Base-by-base conservation (phyloP, 352 stramenopile species). In the Chrysophaeum taylorii region DNA sequence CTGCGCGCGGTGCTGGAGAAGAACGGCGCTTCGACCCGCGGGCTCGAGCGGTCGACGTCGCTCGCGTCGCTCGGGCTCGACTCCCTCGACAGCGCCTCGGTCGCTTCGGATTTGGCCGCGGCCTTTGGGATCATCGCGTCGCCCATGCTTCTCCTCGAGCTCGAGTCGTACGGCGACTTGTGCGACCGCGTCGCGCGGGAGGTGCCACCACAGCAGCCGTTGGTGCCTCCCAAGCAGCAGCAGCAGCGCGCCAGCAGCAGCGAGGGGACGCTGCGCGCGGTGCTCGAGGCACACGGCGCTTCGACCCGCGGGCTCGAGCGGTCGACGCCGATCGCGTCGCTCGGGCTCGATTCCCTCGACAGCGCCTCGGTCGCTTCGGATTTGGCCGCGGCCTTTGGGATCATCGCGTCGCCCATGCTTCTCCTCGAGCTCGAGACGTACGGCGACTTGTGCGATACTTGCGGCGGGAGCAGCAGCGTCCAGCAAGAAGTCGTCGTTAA, bases 311-410 rank as follows among this genome's bases (percentile, higher is more conserved):
- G 39, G 12, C 12, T 45, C 39, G 39, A 45, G 12, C 39, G 39
- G n/a, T n/a, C 23, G 27, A 62, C 50, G 50, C 7, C 9, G 2
- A 25, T 62, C 50, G 1, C 15, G 25, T 25, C 1, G 15, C 25
- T 62, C 15, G 50, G 50, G 25, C n/a, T 62, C n/a, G 50, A 62
- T 31, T 62, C 50, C n/a, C 35, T 62, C 50, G 50, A 62, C 50
- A 31, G 50, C n/a, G 23, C 50, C n/a, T 5, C 35, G 50, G n/a
- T 62, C 50, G 50, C 50, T 25, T 18, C 45, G 9, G 45, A 57
- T 25, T 5, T 57, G 18, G 45, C 18, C 45, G 23, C 45, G 18
- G 45, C 9, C 5, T 57, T 57, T 27, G 45, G 45, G 7, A 33
- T 57, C 18, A 25, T 31, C 12, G 50, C 50, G 50, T 37, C 15